Evolutionary conservation across 192 early-diverging fungal genomes (phyloP), one percentile per base, ranked within the genome.

Genomic region (Oehlia diaphana): DNA sequence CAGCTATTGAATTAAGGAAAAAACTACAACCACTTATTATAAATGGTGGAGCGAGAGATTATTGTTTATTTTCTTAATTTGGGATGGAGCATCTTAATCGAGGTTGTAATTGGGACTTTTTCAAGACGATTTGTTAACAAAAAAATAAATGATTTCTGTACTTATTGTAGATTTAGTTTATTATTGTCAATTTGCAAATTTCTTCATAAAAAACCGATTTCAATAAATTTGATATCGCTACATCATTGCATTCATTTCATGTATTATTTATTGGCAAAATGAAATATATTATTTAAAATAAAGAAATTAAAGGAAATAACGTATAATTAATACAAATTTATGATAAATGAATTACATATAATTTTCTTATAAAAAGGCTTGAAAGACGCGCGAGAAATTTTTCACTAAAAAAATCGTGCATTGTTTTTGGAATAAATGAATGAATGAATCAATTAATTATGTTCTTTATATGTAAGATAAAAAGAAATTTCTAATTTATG

Each of bases 141-240:
- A 58, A 58, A 58, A 58, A 58, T 19, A 9, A 44, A 44, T 58
- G 53, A 58, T 58, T 58, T 14, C 13, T 58, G 14, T 58, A 58
- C 53, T 58, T 58, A 58, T 58, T 58, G 53, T 58, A 58, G 53
- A 58, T 58, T 58, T 58, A 58, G 53, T 58, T 58, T 58, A 58
- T 58, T 58, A 58, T 58, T 44, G 53, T 58, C 53, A 58, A 58
- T 58, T 58, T 58, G 16, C 19, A 21, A 58, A 58, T 58, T 58
- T 58, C 31, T 58, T 16, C 53, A 58, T 58, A 58, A 19, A 14
- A 58, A 58, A 58, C 53, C 53, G 53, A 58, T 58, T 58, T 58
- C 53, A 58, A 19, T 58, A 58, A 58, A 58, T 58, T 58, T 58
- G 53, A 58, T 58, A 58, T 58, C 53, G 53, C 9, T 58, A 14